Base-by-base conservation (phyloP, 352 stramenopile species). In the Phytophthora ramorum region DNA sequence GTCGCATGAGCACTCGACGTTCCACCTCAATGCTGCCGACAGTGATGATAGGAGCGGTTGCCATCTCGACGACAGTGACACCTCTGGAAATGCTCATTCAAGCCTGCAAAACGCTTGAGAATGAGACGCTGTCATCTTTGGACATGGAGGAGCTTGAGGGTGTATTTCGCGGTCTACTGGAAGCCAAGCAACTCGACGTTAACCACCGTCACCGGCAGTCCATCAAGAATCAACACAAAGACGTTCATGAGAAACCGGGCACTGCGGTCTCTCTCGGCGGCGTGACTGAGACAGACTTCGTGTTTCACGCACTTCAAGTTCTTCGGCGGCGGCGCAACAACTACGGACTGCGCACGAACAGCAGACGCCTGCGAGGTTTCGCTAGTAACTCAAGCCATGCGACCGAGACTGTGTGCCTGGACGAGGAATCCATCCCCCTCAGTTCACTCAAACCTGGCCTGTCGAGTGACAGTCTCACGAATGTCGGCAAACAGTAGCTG, bases 211-310 rank as follows among this genome's bases (percentile, higher is more conserved):
- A 26, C 24, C 44, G 48, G 10, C 20, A 54, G 17, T 51, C 55
- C 9, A 22, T 60, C 32, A 41, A 13, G 19, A 47, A 53, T 40
- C 4, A 35, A 19, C n/a, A 45, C 34, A 53, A 47, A 30, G 47
- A 57, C 7, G 5, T 48, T 44, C n/a, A 19, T 19, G 59, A 54
- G 6, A 13, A 17, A 30, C 70, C 28, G 64, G 63, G 16, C 53
- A 78, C 14, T 26, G 58, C 9, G 3, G 9, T 64, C 20, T 64
- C 66, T n/a, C 60, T 75, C 7, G 73, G 73, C 4, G 82, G 82
- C n/a, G 65, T 91, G 47, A 84, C 64, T 28, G 82, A 89, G 53
- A 80, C 81, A 40, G 79, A 89, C 64, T 91, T 91, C 35, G 81
- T 90, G 10, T 83, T 81, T 32, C 69, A 83, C 47, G 63, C 72